Base-by-base conservation (phyloP, 805 yeast species). In the Cyberlindnera xylosilytica region DNA sequence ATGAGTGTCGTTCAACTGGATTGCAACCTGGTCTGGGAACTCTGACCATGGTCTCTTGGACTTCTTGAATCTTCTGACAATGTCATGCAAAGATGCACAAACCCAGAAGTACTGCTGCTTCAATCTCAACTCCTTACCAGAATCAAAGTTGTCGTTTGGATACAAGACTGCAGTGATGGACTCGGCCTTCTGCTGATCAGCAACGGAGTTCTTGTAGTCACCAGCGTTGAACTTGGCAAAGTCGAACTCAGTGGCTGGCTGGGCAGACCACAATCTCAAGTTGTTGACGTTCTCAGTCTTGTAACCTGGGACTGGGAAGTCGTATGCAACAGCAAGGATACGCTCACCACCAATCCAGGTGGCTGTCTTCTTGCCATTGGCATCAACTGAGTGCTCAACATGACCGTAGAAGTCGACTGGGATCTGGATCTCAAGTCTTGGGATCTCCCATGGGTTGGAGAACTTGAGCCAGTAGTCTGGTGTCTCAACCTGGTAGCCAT, bases 61-160 rank as follows among this genome's bases (percentile, higher is more conserved):
- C 68, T 90, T 90, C 65, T 88, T 83, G 69, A 85, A 89, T 58
- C 97, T 78, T 61, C 97, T 82, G 33, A 89, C 79, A 53, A 89
- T 89, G 63, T 89, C 97, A 57, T 85, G 88, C 53, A 90, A 74
- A 13, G 96, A 87, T 26, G 97, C 97, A 39, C 95, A 82, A 40
- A 90, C 96, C 97, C 97, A 89, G 68, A 89, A 90, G 66, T 88
- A 90, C 66, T 89, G 97, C 70, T 89, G 97, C 66, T 90, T 90
- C 64, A 89, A 77, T 62, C 97, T 79, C 60, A 89, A 74, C 62
- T 87, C 96, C 66, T 90, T 89, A 56, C 97, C 97, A 51, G 79
- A 76, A 58, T 86, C 84, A 62, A 89, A 90, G 65, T 89, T 90
- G 63, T 89, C 97, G 66, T 89, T 89, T 51, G 97, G 97, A 65